Evolutionary conservation across 2,329 filamentous ascomycete species (phyloP).

Genomic region (Ceratocystis diversiconidia): DNA sequence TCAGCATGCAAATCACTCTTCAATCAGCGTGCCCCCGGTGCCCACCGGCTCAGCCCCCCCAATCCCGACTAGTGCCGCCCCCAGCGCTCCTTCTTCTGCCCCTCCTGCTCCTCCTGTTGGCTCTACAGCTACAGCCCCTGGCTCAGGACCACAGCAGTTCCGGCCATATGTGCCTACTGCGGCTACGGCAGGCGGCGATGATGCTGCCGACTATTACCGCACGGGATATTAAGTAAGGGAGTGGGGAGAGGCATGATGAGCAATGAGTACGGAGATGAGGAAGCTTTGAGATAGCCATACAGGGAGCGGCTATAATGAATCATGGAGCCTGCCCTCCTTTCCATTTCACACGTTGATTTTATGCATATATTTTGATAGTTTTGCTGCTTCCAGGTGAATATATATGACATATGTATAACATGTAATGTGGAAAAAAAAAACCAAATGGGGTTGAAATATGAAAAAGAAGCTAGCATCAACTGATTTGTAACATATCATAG

Average conservation of each 20-base stretch:
- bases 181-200: constrained; percentile 32
- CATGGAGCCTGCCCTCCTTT: background rate
- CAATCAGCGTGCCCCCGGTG: constrained; percentile 32
- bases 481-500: no score
- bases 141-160: background rate
- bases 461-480: no score
- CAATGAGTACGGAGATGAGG: background rate
- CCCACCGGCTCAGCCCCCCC: constrained; percentile 24
- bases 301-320: background rate
- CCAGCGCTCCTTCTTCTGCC: constrained; percentile 26
- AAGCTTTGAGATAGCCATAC: no score
- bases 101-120: background rate
- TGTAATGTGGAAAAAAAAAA: no score
- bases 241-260: background rate
- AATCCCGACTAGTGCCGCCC: constrained; percentile 28
- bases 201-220: constrained; percentile 43
- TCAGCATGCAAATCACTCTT: constrained; percentile 5
- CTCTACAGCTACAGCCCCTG: background rate
- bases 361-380: no score
- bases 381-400: no score
- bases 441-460: no score
- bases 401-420: no score
- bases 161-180: constrained; percentile 40
- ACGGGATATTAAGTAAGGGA: constrained; percentile 7
- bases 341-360: no score